Evolutionary conservation across 163 green algal species (phyloP), one percentile per base, ranked within the genome.

Genomic region (Chloroidium sp.): DNA sequence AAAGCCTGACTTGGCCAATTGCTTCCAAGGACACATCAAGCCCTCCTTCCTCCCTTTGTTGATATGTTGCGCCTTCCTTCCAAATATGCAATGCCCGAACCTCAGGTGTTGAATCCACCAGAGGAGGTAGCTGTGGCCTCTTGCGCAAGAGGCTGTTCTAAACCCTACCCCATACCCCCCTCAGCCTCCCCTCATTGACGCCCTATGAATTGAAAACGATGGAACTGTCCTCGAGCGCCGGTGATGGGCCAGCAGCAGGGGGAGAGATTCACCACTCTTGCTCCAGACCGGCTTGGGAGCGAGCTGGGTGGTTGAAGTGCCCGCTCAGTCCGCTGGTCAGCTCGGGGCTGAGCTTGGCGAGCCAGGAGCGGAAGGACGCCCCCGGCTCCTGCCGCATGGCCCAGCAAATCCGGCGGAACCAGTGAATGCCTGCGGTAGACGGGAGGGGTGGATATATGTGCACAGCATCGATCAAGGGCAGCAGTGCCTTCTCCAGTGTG

Each of bases 271-370:
- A 95, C 89, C 89, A 95, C 0, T 84, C 74, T 64, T 80, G 82
- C 6, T 81, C 77, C 59, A 97, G 80, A 2, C 93, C 88, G 62
- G 95, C 93, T 75, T 86, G 68, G 14, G 85, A 10, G 6, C 94
- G 83, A 12, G 86, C 88, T 0, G 69, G 77, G 80, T 96, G 89
- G 79, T 97, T 93, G 86, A 96, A 97, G 0, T 89, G 91, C 0
- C 90, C 90, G 36, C 36, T 36, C 36, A 36, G 36, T 36, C 36
- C 36, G 62, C 89, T 91, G 62, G 94, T 87, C 58, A 94, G 78
- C 58, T 89, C 86, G 4, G 87, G 89, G 69, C 83, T 89, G 57
- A 95, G 75, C 13, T 83, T 61, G n/a, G 86, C n/a, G 8, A 93
- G 67, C 80, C 84, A 85, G 0, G 59, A 13, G 4, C 85, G 82